These are phyloP conservation scores for Alternaria novae-zelandiae DNA, from an alignment of 2,329 filamentous ascomycete species.

Conservation along the genomic window DNA sequence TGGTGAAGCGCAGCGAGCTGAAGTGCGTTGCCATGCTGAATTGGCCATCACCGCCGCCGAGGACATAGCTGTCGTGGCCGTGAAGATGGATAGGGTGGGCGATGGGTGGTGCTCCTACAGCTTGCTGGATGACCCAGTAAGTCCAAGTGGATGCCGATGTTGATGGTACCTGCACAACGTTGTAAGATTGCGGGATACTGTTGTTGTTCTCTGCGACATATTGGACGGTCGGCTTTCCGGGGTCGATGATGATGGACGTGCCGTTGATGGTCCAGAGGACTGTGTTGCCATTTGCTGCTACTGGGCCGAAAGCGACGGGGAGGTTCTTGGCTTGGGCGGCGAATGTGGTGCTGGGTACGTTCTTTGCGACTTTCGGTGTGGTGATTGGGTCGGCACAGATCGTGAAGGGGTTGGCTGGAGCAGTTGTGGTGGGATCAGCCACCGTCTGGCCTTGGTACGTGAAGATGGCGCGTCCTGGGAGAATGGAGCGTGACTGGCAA, in stretches of 20 bases:
- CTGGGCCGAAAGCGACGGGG: conserved; percentile 39
- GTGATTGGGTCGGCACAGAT: conserved; percentile 46
- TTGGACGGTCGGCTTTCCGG: conserved; percentile 55
- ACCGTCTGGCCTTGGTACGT: conserved; percentile 45
- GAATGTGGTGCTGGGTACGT: conserved; percentile 40
- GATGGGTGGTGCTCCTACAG: conserved; percentile 44
- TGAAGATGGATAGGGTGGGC: conserved; percentile 42
- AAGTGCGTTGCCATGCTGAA: conserved; percentile 19
- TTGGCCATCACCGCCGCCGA: conserved; percentile 43
- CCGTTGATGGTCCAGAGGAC: conserved; percentile 51
- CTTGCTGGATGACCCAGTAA: conserved; percentile 57
- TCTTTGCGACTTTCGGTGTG: conserved; percentile 45
- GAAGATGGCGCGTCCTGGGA: conserved; percentile 48
- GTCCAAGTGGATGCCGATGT: conserved; percentile 44
- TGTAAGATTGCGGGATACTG: conserved; percentile 49
- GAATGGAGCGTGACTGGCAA: conserved; percentile 30
- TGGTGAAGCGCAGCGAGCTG: conserved; percentile 40
- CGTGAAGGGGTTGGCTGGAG: conserved; percentile 29
- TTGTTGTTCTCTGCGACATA: conserved; percentile 52
- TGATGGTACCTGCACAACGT: conserved; percentile 51
- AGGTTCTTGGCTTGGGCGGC: conserved; percentile 32
- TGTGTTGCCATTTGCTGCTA: conserved; percentile 30
- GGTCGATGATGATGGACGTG: conserved; percentile 56
- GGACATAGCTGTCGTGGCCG: conserved; percentile 33
- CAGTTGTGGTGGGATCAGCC: conserved; percentile 43